phyloP scores from a whole-genome alignment of 805 yeast genomes.

The Saccharomycopsis capsularis region DNA sequence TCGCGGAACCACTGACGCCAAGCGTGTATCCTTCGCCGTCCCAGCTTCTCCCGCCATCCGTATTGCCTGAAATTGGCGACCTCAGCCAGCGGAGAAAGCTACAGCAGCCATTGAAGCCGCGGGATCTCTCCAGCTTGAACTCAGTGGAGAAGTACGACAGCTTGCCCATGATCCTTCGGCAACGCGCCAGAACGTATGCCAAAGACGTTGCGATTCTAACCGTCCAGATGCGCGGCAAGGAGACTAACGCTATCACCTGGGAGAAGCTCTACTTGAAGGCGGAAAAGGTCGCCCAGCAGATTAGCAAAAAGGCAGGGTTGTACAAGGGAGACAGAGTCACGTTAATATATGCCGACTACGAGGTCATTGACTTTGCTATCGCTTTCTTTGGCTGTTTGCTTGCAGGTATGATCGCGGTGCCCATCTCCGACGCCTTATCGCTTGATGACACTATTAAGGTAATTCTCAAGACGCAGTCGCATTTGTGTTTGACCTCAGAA shows the following conservation, averaged over 20 bases:
- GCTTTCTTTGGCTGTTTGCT: constrained; percentile 88
- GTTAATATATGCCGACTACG: constrained; percentile 74
- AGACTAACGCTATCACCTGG: constrained; percentile 73
- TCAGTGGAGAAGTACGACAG: constrained; percentile 46
- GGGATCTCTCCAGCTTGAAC: constrained; percentile 34
- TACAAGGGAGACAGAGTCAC: constrained; percentile 80
- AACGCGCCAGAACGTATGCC: constrained; percentile 58
- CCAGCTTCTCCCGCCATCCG: not conserved
- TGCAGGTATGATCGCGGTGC: constrained; percentile 93
- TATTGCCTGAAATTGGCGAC: not conserved
- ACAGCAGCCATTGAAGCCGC: constrained; percentile 59
- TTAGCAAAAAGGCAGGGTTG: constrained; percentile 57
- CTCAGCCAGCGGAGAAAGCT: constrained; percentile 24
- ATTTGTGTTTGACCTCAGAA: constrained; percentile 75
- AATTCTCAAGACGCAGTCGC: constrained; percentile 66
- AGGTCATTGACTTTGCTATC: constrained; percentile 76
- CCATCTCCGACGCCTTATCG: constrained; percentile 70
- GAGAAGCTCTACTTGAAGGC: constrained; percentile 77
- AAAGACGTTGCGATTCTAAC: constrained; percentile 66
- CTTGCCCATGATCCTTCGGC: constrained; percentile 64
- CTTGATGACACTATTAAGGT: constrained; percentile 64
- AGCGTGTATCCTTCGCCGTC: not conserved
- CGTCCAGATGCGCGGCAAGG: constrained; percentile 78
- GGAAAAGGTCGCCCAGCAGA: constrained; percentile 81
- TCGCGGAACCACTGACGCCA: not conserved